phyloP scores from a whole-genome alignment of 257 asterid species.

The Handroanthus guayacan region DNA sequence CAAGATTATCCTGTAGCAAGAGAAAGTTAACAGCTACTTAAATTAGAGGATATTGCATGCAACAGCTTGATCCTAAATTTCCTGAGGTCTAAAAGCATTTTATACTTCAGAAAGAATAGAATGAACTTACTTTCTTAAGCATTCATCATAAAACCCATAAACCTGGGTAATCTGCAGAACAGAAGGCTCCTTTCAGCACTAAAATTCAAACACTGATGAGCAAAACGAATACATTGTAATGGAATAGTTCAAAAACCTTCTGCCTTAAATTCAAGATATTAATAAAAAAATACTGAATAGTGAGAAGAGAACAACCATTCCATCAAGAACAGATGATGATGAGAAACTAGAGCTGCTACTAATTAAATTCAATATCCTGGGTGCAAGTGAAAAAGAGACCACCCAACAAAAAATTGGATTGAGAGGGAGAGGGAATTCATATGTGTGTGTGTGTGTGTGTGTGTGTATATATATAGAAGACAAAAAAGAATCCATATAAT shows the following conservation, averaged over 20 bases:
- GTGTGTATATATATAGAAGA: slow-evolving; percentile 33
- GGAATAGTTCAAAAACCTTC: background rate
- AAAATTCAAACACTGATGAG: background rate
- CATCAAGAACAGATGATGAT: slow-evolving; percentile 20
- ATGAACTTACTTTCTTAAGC: slow-evolving; percentile 48
- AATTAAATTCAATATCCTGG: slow-evolving; percentile 27
- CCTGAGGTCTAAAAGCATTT: background rate
- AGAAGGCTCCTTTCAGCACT: slow-evolving; percentile 17
- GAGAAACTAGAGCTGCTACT: slow-evolving; percentile 27
- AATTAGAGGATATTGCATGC: background rate
- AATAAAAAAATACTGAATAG: slow-evolving; percentile 2
- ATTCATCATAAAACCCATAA: slow-evolving; percentile 55
- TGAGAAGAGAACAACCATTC: slow-evolving; percentile 7
- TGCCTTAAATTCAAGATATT: slow-evolving; percentile 22
- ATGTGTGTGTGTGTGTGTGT: too few species aligned
- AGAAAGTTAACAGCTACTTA: background rate
- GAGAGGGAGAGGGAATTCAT: too few species aligned
- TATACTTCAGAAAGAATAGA: slow-evolving; percentile 13
- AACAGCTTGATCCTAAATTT: slow-evolving; percentile 5
- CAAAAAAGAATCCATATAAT: slow-evolving; percentile 32
- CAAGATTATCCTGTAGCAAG: slow-evolving; percentile 14
- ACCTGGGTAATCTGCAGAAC: slow-evolving; percentile 51
- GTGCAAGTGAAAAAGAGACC: background rate
- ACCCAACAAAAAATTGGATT: slow-evolving; percentile 31
- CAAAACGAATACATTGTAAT: background rate